Base-by-base conservation (phyloP, 495 filamentous ascomycete genomes). In the Mytilinidion resinicola region DNA sequence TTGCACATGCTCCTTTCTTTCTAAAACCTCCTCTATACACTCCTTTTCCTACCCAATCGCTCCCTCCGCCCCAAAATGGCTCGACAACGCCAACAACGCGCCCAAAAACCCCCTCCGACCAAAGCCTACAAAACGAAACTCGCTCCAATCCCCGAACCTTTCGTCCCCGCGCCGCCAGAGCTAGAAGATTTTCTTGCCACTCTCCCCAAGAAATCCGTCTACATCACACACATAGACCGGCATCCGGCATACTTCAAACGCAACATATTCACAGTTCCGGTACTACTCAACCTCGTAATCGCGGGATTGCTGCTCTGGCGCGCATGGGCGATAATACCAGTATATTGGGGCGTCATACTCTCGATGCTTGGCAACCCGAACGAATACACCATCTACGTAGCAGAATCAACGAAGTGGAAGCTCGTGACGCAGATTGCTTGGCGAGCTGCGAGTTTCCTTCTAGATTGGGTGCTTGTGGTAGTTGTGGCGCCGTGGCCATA, bases 171-270 rank as follows among this genome's bases (percentile, higher is more conserved):
- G 0, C 81, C 88, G 3, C 53, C 77, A 20, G 67, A 72, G 19
- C 78, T 91, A 39, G 53, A 76, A 12, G 79, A 85, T 17, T 82
- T 92, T 71, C 75, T 85, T 67, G 59, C 76, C 38, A 79, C 75
- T 19, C 80, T 92, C 60, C 76, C 81, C 61, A 72, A 75, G 25
- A 65, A 77, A 20, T 80, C 87, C 68, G 76, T 92, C 68, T 93
- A 95, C 78, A 81, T 95, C 61, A 76, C 83, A 25, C 87, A 91
- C 75, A 74, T 92, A 74, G 90, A 95, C 76, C 74, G 65, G 38
- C 81, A 84, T 42, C 80, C 79, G 0, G 62, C 61, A 21, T 74
- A 76, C 33, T 80, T 87, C 76, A 95, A 95, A 73, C 78, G 77
- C 58, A 85, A 87, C 62, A 82, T 90, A 68, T 96, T 92, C 76